Base-by-base conservation (phyloP, 1,284 basidiomycete species). In the Ganoderma multipileum region DNA sequence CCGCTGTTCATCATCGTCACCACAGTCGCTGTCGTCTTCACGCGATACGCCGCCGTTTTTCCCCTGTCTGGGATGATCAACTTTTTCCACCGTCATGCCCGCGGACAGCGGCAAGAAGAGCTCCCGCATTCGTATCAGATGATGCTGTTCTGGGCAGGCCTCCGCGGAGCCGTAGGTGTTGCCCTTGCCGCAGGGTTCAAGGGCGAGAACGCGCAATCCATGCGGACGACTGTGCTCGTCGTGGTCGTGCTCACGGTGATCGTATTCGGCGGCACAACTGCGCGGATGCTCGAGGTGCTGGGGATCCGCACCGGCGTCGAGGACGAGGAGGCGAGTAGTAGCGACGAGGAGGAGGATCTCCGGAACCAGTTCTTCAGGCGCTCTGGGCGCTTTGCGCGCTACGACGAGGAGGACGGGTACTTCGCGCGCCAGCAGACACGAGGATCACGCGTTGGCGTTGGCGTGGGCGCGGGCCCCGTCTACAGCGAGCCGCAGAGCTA, bases 131-230 rank as follows among this genome's bases (percentile, higher is more conserved):
- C 95, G 20, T 97, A 98, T 76, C 96, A 97, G 76, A 96, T 97
- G 95, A 96, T 98, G 97, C 83, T 99, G 26, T 99, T 99, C 82
- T 99, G 97, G 98, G 97, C 97, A 0, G 98, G 98, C 9, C 83
- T 99, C 63, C 88, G 97, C 41, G 97, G 97, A 65, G 97, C 97
- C 0, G 97, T 99, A 47, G 97, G 98, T 30, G 98, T 99, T 30
- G 97, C 97, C 3, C 89, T 99, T 18, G 97, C 97, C 2, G 94
- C 95, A 2, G 97, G 97, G 9, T 98, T 99, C 84, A 91, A 92
- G 71, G 97, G 96, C 36, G 87, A 92, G 57, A 97, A 97, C 76
- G 96, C 95, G 0, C 90, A 95, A 74, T 95, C 95, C 26, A 85
- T 99, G 69, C 87, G 97, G 57, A 98, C 93, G 41, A 99, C 97